These are phyloP conservation scores for Syzygium oleosum DNA, from an alignment of 345 rosid species.

Conservation along the genomic window DNA sequence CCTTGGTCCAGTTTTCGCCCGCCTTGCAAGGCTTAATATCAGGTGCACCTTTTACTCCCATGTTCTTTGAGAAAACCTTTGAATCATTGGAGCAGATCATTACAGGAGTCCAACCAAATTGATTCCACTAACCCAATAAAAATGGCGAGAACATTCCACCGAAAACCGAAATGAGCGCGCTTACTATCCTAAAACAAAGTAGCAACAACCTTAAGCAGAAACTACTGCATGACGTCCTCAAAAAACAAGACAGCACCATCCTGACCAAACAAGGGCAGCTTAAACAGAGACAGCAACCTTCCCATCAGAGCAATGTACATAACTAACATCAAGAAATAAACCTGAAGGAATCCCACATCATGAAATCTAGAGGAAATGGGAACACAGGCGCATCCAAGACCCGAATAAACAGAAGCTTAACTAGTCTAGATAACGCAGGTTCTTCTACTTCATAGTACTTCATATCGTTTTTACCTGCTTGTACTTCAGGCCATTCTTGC, in stretches of 20 bases:
- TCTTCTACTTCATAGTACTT: neutral
- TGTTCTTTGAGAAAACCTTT: slow-evolving; percentile 81
- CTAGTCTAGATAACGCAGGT: neutral
- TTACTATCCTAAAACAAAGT: neutral
- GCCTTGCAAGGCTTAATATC: slow-evolving; percentile 57
- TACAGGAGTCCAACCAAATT: neutral
- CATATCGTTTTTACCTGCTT: slow-evolving; percentile 46
- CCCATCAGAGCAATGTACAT: neutral
- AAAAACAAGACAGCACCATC: neutral
- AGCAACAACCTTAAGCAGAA: neutral
- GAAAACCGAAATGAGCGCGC: neutral
- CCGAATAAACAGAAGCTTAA: neutral
- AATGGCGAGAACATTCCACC: neutral
- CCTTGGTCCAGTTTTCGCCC: slow-evolving; percentile 88
- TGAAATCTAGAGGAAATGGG: neutral
- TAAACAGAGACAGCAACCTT: neutral
- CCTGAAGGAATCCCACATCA: neutral
- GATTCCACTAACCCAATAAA: neutral
- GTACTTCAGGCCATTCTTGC: slow-evolving; percentile 64
- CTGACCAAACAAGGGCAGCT: neutral
- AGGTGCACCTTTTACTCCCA: slow-evolving; percentile 80
- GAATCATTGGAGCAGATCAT: neutral
- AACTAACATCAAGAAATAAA: neutral
- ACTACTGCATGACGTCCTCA: neutral
- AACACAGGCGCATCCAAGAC: neutral